These are phyloP conservation scores for Nicotiana rustica DNA, from an alignment of 305 asterid species.

Conservation along the genomic window DNA sequence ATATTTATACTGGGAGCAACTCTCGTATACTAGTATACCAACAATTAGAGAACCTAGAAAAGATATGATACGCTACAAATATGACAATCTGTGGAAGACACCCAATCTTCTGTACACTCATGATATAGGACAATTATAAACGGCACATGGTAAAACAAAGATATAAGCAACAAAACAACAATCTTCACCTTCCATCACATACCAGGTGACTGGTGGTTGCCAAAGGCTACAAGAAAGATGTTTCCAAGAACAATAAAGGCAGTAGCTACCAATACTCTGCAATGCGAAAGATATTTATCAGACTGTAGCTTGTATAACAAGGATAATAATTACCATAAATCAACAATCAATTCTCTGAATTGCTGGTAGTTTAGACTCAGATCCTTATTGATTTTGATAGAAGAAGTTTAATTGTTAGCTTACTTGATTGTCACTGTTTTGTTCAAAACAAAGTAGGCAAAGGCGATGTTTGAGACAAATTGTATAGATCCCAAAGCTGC, in stretches of 20 bases:
- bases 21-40: not conserved
- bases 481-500: conserved; percentile 98
- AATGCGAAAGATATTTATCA: conserved; percentile 40
- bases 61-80: not conserved
- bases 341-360: conserved; percentile 28
- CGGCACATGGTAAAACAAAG: not conserved
- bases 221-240: conserved; percentile 96
- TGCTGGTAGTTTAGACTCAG: conserved; percentile 21
- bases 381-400: conserved; percentile 12
- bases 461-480: conserved; percentile 92
- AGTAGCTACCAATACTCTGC: conserved; percentile 89
- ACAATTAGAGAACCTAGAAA: conserved; percentile 15
- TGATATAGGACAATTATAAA: not conserved
- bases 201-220: conserved; percentile 99
- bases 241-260: conserved; percentile 96
- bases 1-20: not conserved
- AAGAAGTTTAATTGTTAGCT: conserved; percentile 43
- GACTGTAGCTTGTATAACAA: conserved; percentile 29
- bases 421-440: conserved; percentile 89
- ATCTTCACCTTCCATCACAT: conserved; percentile 42
- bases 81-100: conserved; percentile 10
- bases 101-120: not conserved
- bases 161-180: conserved; percentile 34
- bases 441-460: conserved; percentile 83
- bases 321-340: conserved; percentile 15